phyloP scores from a whole-genome alignment of 352 stramenopile genomes.

The Phytophthora pini region DNA sequence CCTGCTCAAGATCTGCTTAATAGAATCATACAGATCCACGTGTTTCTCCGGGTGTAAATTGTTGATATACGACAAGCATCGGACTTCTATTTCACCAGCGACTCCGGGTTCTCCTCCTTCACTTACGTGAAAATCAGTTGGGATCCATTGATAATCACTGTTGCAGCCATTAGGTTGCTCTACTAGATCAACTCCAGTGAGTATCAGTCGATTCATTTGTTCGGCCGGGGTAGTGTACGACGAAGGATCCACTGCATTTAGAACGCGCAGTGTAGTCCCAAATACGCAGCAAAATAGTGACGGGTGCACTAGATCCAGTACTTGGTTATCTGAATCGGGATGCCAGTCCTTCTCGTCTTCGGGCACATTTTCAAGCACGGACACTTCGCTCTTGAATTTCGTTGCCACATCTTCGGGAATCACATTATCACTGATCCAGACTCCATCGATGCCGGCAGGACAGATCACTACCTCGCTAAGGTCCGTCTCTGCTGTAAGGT shows the following conservation, averaged over 20 bases:
- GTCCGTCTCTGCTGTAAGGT: constrained; percentile 6
- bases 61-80: constrained; percentile 59
- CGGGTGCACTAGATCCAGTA: constrained; percentile 15
- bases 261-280: constrained; percentile 30
- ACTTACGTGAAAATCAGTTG: constrained; percentile 38
- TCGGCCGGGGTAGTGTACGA: constrained; percentile 14
- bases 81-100: constrained; percentile 8
- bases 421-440: constrained; percentile 44
- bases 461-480: constrained; percentile 26
- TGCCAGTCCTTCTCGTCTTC: constrained; percentile 67
- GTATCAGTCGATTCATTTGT: constrained; percentile 45
- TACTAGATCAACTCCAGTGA: constrained; percentile 14
- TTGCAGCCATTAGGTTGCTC: constrained; percentile 15
- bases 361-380: constrained; percentile 40
- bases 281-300: constrained; percentile 69
- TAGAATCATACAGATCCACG: constrained; percentile 35
- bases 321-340: constrained; percentile 49
- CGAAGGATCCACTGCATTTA: not conserved
- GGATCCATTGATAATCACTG: constrained; percentile 51
- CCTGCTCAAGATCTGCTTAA: constrained; percentile 35
- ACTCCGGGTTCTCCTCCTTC: constrained; percentile 7
- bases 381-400: constrained; percentile 39
- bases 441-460: constrained; percentile 36
- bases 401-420: constrained; percentile 30
- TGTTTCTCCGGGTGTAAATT: constrained; percentile 49